phyloP scores from a whole-genome alignment of 169 alveolate species.

The Cytauxzoon felis region DNA sequence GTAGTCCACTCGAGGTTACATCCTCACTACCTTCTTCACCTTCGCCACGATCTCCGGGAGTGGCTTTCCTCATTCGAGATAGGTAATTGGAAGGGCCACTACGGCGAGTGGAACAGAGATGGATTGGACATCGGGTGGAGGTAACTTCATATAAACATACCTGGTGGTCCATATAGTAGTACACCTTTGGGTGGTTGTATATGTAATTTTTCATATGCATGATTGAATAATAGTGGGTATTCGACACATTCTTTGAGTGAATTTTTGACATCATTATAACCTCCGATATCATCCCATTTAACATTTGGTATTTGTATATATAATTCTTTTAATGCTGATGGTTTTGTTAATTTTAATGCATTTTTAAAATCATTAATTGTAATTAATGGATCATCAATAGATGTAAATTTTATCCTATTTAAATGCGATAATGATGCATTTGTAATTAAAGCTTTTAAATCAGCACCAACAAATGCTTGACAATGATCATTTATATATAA shows the following conservation, averaged over 20 bases:
- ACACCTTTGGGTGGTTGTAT: conserved; percentile 94
- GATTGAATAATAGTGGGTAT: conserved; percentile 94
- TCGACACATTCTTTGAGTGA: conserved; percentile 93
- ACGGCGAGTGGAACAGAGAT: too few relatives aligned
- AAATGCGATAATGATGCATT: conserved; percentile 54
- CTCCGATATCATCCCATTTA: conserved; percentile 98
- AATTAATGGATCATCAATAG: not conserved
- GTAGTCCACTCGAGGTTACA: too few relatives aligned
- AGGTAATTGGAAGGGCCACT: too few relatives aligned
- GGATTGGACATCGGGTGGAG: too few relatives aligned
- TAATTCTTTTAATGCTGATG: conserved; percentile 77
- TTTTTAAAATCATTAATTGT: conserved; percentile 39
- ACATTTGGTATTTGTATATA: conserved; percentile 92
- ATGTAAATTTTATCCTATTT: conserved; percentile 19
- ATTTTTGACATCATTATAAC: conserved; percentile 90
- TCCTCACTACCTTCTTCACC: too few relatives aligned
- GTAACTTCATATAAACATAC: too few relatives aligned
- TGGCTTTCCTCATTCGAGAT: too few relatives aligned
- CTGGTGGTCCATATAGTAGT: conserved; percentile 99
- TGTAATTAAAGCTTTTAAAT: conserved; percentile 68
- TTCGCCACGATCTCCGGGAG: too few relatives aligned
- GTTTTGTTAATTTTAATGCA: conserved; percentile 55
- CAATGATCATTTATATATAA: conserved; percentile 64
- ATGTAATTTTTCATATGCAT: conserved; percentile 81
- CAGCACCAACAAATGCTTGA: conserved; percentile 86